A percentile compares a stretch with the other conserved stretches of the same genome.
Conservation (phyloP, 805 yeast species). For the Candida peoriensis region DNA sequence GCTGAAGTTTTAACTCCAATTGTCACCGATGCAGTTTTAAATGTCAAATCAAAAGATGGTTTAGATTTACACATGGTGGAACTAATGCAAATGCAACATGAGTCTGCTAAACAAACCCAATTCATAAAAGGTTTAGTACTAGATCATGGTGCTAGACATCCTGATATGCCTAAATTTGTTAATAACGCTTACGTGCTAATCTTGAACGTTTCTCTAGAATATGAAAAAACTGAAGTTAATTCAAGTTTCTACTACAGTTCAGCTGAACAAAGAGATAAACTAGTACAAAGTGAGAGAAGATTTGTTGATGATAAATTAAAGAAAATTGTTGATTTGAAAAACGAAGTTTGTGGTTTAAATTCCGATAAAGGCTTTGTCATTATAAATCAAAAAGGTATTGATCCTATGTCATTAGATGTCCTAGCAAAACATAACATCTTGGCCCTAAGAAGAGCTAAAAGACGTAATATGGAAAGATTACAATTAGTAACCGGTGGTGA, state of each 20-base stretch:
- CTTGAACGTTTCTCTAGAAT: slow-evolving; percentile 89
- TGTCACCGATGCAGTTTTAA: slow-evolving; percentile 92
- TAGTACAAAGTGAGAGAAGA: slow-evolving; percentile 87
- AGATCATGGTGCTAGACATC: slow-evolving; percentile 98
- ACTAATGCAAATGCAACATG: slow-evolving; percentile 97
- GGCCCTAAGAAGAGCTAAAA: slow-evolving; percentile 95
- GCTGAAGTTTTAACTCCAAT: slow-evolving; percentile 84
- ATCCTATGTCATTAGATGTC: slow-evolving; percentile 94
- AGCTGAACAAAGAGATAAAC: slow-evolving; percentile 94
- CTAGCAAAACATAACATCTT: slow-evolving; percentile 88
- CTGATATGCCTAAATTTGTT: slow-evolving; percentile 93
- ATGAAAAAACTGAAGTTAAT: slow-evolving; percentile 96
- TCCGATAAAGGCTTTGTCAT: slow-evolving; percentile 80
- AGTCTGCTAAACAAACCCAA: slow-evolving; percentile 75
- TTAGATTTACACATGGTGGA: slow-evolving; percentile 96
- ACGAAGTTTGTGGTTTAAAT: slow-evolving; percentile 79
- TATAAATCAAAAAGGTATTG: slow-evolving; percentile 97
- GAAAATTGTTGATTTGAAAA: slow-evolving; percentile 89
- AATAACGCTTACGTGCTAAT: slow-evolving; percentile 81
- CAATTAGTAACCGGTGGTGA: slow-evolving; percentile 96
- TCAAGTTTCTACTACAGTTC: slow-evolving; percentile 90
- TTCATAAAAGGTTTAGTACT: slow-evolving; percentile 85
- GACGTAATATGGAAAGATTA: slow-evolving; percentile 98
- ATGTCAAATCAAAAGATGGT: slow-evolving; percentile 53
- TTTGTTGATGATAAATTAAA: slow-evolving; percentile 91